These are phyloP conservation scores for Amphibolis antarctica DNA, from an alignment of 106 monocot species.

Conservation along the genomic window DNA sequence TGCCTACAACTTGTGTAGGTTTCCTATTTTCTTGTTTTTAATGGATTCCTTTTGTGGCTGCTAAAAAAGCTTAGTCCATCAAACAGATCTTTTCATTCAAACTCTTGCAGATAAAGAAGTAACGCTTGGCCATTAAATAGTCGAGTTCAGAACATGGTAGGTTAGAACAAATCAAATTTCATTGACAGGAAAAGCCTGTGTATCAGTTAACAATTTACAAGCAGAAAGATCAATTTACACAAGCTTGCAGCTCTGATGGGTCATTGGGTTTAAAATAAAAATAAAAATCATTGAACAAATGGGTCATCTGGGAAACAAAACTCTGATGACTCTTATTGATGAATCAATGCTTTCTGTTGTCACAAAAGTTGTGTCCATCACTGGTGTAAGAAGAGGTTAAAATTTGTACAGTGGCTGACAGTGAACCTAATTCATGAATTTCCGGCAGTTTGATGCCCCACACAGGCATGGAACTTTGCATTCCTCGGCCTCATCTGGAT, in stretches of 20 bases:
- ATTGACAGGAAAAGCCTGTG: background rate
- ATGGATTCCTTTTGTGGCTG: too few relatives aligned
- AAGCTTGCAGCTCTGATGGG: background rate
- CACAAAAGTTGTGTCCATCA: background rate
- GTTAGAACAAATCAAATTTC: background rate
- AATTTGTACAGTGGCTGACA: background rate
- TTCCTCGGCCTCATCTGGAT: slow-evolving; percentile 35
- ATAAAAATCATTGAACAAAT: slow-evolving; percentile 1
- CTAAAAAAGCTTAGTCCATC: too few relatives aligned
- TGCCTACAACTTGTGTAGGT: too few relatives aligned
- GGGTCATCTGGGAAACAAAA: background rate
- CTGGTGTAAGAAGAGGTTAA: background rate
- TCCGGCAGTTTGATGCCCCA: slow-evolving; percentile 31
- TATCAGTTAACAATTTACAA: slow-evolving; percentile 6
- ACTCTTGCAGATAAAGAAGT: too few relatives aligned
- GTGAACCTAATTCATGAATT: slow-evolving; percentile 36
- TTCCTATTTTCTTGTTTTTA: too few relatives aligned
- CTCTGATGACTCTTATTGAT: background rate
- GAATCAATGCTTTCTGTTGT: too few relatives aligned
- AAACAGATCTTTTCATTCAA: too few relatives aligned
- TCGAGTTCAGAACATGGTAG: background rate
- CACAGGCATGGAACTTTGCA: slow-evolving; percentile 45
- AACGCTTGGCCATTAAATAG: too few relatives aligned
- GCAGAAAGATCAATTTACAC: too few relatives aligned
- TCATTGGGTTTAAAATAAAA: too few relatives aligned